Evolutionary conservation across 495 filamentous ascomycete species (phyloP).

Genomic region (Neurospora tetraspora): DNA sequence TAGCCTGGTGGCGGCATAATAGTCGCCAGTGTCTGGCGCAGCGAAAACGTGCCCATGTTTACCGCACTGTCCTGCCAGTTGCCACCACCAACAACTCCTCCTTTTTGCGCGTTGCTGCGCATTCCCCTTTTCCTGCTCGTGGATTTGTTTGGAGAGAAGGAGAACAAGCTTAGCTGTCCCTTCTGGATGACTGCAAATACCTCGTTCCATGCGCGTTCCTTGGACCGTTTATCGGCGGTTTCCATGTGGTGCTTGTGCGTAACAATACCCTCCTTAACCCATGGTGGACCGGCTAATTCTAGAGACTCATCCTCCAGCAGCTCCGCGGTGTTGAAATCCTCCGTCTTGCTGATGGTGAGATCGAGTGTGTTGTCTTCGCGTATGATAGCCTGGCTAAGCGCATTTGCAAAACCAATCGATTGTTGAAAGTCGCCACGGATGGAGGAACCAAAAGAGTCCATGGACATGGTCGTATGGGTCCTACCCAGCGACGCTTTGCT

Average conservation of each 20-base stretch:
- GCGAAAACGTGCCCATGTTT: slow-evolving; percentile 71
- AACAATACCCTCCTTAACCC: slow-evolving; percentile 93
- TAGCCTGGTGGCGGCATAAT: slow-evolving; percentile 85
- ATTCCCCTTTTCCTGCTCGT: slow-evolving; percentile 56
- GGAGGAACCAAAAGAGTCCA: slow-evolving; percentile 75
- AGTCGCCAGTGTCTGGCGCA: slow-evolving; percentile 88
- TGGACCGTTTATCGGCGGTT: slow-evolving; percentile 77
- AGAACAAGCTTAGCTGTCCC: slow-evolving; percentile 91
- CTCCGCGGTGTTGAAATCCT: slow-evolving; percentile 47
- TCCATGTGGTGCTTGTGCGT: slow-evolving; percentile 97
- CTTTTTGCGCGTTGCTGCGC: slow-evolving; percentile 27
- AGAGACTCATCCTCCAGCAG: slow-evolving; percentile 86
- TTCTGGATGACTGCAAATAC: slow-evolving; percentile 98
- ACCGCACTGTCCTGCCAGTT: slow-evolving; percentile 97
- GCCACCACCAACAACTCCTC: slow-evolving; percentile 75
- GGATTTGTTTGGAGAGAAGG: slow-evolving; percentile 70
- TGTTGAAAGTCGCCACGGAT: slow-evolving; percentile 83
- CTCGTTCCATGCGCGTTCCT: slow-evolving; percentile 86
- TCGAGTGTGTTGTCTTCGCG: slow-evolving; percentile 65
- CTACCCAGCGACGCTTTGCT: slow-evolving; percentile 88
- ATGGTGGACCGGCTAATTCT: slow-evolving; percentile 83
- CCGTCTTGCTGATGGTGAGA: slow-evolving; percentile 41
- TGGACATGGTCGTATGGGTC: slow-evolving; percentile 80
- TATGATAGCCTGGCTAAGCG: slow-evolving; percentile 91
- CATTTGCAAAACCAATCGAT: slow-evolving; percentile 96